Percentiles rank a stretch among this genome's conserved stretches.
Conservation (phyloP, 768 basidiomycete genomes). For the Lactarius hengduanensis region DNA sequence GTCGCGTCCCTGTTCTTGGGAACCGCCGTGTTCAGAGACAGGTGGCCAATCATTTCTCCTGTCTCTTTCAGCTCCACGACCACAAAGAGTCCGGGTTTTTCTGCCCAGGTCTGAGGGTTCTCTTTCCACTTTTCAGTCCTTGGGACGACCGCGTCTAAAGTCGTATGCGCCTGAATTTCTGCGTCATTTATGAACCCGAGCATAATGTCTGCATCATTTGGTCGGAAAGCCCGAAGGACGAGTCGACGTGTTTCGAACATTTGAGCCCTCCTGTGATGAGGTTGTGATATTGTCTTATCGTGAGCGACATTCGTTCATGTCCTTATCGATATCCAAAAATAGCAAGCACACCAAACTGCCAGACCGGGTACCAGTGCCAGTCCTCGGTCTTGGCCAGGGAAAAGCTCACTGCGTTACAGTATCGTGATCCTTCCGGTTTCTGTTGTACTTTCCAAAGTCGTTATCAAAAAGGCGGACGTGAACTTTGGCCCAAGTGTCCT, state of each 20-base stretch:
- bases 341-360: not conserved
- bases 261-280: not conserved
- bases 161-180: not conserved
- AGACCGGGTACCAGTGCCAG: not conserved
- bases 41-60: not conserved
- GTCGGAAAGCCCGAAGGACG: constrained; percentile 3
- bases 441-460: not conserved
- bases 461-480: no score
- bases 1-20: not conserved
- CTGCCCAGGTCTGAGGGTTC: not conserved
- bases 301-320: not conserved
- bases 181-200: not conserved
- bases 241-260: constrained; percentile 10
- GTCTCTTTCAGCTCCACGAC: constrained; percentile 5
- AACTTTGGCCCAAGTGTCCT: no score
- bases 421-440: not conserved
- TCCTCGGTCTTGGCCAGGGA: not conserved
- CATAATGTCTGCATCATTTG: constrained; percentile 4
- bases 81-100: constrained; percentile 1
- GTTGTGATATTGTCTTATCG: not conserved
- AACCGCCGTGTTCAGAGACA: not conserved
- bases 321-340: not conserved
- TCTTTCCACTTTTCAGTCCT: constrained; percentile 11
- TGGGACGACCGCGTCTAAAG: constrained; percentile 2
- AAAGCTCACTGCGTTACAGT: not conserved